Conservation (phyloP, 306 rosid species). For the Fragaria vesca region DNA sequence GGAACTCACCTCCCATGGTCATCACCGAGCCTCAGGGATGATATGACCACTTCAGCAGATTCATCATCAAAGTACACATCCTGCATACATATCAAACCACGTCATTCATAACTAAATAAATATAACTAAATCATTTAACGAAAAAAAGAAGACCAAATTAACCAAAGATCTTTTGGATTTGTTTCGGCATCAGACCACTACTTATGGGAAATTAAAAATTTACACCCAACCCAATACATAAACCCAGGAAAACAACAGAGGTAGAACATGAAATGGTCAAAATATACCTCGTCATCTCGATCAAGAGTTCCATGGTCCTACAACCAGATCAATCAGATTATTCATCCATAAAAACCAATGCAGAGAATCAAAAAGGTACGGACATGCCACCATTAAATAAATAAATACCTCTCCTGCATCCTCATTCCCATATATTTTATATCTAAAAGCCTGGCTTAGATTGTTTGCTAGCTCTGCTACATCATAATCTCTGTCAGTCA, state of each 20-base stretch:
- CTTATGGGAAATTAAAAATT: background rate
- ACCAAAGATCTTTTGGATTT: background rate
- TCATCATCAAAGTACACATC: slow-evolving; percentile 97
- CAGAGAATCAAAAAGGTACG: background rate
- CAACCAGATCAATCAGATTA: slow-evolving; percentile 35
- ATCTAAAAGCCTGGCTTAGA: slow-evolving; percentile 90
- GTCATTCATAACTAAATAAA: background rate
- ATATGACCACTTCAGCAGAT: slow-evolving; percentile 94
- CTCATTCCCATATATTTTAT: slow-evolving; percentile 88
- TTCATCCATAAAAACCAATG: slow-evolving; percentile 22
- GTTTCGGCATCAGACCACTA: background rate
- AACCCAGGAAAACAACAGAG: slow-evolving; percentile 23
- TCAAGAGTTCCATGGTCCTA: slow-evolving; percentile 73
- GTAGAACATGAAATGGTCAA: slow-evolving; percentile 8
- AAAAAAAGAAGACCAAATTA: background rate
- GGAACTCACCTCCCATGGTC: slow-evolving; percentile 94
- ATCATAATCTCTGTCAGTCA: slow-evolving; percentile 88
- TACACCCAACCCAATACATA: background rate
- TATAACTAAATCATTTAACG: background rate
- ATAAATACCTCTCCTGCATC: slow-evolving; percentile 81
- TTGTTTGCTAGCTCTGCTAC: slow-evolving; percentile 92
- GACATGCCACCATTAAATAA: background rate
- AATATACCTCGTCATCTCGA: slow-evolving; percentile 88
- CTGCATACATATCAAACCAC: slow-evolving; percentile 41
- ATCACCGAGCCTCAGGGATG: slow-evolving; percentile 87